Evolutionary conservation across 1,139 yeast species (phyloP), one percentile per base, ranked within the genome.

Genomic region (Taphrina sp.): DNA sequence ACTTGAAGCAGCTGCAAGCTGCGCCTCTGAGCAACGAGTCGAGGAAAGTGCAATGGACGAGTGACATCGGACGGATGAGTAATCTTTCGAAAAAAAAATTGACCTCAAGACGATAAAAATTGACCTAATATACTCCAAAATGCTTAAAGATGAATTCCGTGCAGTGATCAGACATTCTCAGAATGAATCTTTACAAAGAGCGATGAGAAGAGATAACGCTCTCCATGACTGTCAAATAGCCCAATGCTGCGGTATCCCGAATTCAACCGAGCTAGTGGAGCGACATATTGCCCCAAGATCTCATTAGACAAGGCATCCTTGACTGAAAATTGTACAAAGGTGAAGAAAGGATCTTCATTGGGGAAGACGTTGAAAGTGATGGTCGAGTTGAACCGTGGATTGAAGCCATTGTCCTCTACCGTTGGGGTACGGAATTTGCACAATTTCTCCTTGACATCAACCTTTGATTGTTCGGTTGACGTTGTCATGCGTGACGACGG

Each of bases 171-270:
- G n/a, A n/a, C n/a, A n/a, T n/a, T n/a, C n/a, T n/a, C n/a, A n/a
- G n/a, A n/a, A n/a, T n/a, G 20, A 4, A 39, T 49, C 16, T 75
- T 76, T 24, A 88, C 76, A 67, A 88, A 85, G 28, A 88, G 67
- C 2, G 88, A 82, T 3, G 95, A 85, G 67, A 85, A 85, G 7
- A 86, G 78, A 62, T 82, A 79, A 63, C 83, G 86, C 66, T 88
- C 95, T 1, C 96, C 96, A 58, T 80, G 79, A 31, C 75, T 65
- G 66, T 87, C 95, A 65, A 78, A 80, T 22, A 90, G 69, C 0
- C 88, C 87, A 17, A 89, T 69, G 64, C 87, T 90, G 57, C 96
- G 75, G 69, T 83, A 92, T 0, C 97, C 97, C n/a, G 45, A 60
- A 19, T 59, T 55, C 5, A 62, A 37, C 86, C 66, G 61, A 81